A percentile compares a stretch with the other conserved stretches of the same genome.
These are phyloP conservation scores for Gilbertella persicaria DNA, from an alignment of 371 early-diverging fungal genomes.

Conservation along the genomic window DNA sequence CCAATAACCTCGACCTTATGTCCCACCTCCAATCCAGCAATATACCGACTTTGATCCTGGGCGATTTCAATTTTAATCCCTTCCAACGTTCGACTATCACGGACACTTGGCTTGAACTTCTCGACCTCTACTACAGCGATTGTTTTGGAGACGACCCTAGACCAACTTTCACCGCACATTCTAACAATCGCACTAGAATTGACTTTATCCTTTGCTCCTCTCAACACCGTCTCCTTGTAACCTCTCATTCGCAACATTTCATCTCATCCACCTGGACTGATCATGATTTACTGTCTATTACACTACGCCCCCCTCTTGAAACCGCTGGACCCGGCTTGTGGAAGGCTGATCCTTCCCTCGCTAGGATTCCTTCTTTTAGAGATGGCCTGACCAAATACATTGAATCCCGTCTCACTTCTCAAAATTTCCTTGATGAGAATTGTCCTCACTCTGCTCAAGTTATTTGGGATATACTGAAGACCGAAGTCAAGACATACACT, in stretches of 20 bases:
- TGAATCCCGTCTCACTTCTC: not conserved
- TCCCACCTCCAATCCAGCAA: not conserved
- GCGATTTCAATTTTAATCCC: constrained; percentile 1
- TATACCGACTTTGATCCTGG: not conserved
- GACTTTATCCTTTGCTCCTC: not conserved
- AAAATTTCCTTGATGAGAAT: not conserved
- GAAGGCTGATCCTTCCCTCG: not conserved
- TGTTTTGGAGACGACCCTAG: not conserved
- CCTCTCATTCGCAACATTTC: not conserved
- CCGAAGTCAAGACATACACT: not conserved
- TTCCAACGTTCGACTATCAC: not conserved
- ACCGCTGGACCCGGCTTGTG: not conserved
- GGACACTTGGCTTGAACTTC: not conserved
- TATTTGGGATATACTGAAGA: not conserved
- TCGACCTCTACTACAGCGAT: not conserved
- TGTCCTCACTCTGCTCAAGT: not conserved
- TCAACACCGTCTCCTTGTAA: not conserved
- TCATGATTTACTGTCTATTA: not conserved
- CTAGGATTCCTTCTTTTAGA: not conserved
- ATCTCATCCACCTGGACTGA: not conserved
- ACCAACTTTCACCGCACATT: not conserved
- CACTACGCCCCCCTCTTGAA: not conserved
- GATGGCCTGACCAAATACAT: not conserved
- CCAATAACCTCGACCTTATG: not conserved
- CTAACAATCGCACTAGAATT: not conserved